Evolutionary conservation across 106 monocot genomes (phyloP).

Genomic region (Allium cepa): DNA sequence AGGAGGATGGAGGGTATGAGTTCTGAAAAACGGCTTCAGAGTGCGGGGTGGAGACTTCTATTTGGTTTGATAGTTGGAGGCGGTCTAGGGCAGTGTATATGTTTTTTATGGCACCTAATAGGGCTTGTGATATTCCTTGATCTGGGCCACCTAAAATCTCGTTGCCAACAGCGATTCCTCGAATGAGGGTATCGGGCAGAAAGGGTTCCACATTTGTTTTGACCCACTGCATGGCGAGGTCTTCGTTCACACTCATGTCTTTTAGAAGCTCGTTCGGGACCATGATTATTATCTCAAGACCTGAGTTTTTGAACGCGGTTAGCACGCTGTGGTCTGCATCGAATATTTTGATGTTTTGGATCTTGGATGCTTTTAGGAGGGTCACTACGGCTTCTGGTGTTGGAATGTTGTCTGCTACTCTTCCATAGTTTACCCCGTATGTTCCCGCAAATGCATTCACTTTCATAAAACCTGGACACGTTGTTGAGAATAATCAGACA

Average conservation of each 20-base stretch:
- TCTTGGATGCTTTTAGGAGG: conserved; percentile 54
- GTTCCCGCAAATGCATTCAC: conserved; percentile 62
- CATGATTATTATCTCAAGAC: conserved; percentile 45
- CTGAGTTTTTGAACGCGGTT: conserved; percentile 60
- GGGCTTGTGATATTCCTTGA: conserved; percentile 37
- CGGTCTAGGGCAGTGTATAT: conserved; percentile 34
- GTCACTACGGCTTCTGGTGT: conserved; percentile 49
- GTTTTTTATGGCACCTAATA: conserved; percentile 53
- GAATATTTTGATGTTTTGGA: conserved; percentile 63
- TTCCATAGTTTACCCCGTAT: conserved; percentile 81
- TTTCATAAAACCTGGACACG: conserved; percentile 7
- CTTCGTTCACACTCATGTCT: conserved; percentile 46
- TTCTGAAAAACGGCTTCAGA: conserved; percentile 69
- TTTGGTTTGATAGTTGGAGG: conserved; percentile 34
- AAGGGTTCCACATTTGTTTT: conserved; percentile 65
- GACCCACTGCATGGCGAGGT: conserved; percentile 51
- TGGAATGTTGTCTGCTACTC: conserved; percentile 76
- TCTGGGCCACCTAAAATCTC: conserved; percentile 61
- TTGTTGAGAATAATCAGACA: neutral
- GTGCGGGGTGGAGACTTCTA: conserved; percentile 64
- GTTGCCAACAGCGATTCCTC: conserved; percentile 64
- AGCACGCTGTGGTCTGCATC: conserved; percentile 71
- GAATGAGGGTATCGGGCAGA: conserved; percentile 52
- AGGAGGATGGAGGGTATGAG: conserved; percentile 77
- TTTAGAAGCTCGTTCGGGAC: conserved; percentile 46